These are phyloP conservation scores for Fusarium verrucosum DNA, from an alignment of 2,329 filamentous ascomycete genomes.

Conservation along the genomic window DNA sequence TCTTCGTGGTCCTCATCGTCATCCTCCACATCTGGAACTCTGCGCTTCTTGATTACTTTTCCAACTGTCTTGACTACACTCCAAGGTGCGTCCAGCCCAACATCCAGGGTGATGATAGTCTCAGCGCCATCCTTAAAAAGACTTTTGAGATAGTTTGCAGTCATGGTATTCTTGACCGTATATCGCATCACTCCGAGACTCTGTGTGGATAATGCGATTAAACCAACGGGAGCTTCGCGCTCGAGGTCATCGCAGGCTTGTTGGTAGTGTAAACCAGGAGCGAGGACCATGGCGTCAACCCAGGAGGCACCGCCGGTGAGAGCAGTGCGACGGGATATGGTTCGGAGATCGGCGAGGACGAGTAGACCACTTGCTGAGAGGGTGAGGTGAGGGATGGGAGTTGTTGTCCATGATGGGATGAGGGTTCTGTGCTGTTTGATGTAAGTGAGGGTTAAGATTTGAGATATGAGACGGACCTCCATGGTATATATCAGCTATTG, in stretches of 20 bases:
- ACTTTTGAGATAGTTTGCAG: constrained; percentile 56
- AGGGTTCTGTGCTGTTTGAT: constrained; percentile 36
- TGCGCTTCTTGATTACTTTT: constrained; percentile 10
- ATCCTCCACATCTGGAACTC: constrained; percentile 13
- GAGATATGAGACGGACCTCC: constrained; percentile 19
- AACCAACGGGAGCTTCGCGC: constrained; percentile 50
- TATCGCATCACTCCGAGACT: constrained; percentile 42
- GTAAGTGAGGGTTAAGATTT: constrained; percentile 7
- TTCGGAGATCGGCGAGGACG: constrained; percentile 67
- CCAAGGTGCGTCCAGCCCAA: constrained; percentile 38
- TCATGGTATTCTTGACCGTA: constrained; percentile 60
- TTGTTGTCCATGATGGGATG: constrained; percentile 55
- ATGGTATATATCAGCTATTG: neutral
- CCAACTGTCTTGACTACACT: constrained; percentile 34
- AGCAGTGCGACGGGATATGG: constrained; percentile 64
- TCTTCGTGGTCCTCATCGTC: constrained; percentile 36
- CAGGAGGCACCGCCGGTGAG: constrained; percentile 65
- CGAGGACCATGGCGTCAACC: constrained; percentile 66
- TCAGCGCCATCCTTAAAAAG: constrained; percentile 38
- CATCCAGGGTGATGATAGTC: constrained; percentile 44
- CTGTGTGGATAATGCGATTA: constrained; percentile 38
- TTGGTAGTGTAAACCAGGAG: constrained; percentile 69
- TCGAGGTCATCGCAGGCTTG: constrained; percentile 63
- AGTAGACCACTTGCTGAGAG: constrained; percentile 65
- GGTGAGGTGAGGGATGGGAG: constrained; percentile 56